A percentile compares a stretch with the other conserved stretches of the same genome.
Evolutionary conservation across 805 yeast genomes (phyloP).

Genomic region (Teunomyces atbi): DNA sequence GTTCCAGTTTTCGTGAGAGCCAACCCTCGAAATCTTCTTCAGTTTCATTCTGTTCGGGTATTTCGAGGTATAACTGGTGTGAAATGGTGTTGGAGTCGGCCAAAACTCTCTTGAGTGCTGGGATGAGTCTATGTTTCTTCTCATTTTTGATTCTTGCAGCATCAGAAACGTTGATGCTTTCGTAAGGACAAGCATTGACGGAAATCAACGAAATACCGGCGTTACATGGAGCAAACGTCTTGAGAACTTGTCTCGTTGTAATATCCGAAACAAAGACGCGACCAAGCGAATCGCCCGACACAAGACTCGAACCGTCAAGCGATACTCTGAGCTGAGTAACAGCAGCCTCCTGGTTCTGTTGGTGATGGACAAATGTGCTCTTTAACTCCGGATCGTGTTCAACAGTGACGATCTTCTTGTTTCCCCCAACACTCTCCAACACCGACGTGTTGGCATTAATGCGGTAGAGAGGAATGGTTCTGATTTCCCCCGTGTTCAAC

Average conservation of each 20-base stretch:
- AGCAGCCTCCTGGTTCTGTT: conserved; percentile 14
- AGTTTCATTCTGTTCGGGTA: conserved; percentile 17
- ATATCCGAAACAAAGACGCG: conserved; percentile 66
- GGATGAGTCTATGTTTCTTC: conserved; percentile 49
- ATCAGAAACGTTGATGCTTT: conserved; percentile 17
- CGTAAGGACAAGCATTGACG: conserved; percentile 20
- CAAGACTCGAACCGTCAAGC: conserved; percentile 69
- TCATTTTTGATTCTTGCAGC: conserved; percentile 18
- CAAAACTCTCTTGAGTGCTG: conserved; percentile 62
- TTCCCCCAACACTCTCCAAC: conserved; percentile 62
- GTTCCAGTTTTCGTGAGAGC: conserved; percentile 46
- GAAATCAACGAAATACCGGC: conserved; percentile 33
- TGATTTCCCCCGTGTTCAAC: conserved; percentile 57
- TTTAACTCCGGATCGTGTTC: conserved; percentile 49
- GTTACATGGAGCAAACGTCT: conserved; percentile 47
- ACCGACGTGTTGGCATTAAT: conserved; percentile 35
- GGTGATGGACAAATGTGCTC: conserved; percentile 55
- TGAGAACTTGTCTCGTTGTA: conserved; percentile 64
- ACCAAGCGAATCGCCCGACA: conserved; percentile 77
- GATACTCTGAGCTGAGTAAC: conserved; percentile 60
- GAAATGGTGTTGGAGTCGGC: conserved; percentile 35
- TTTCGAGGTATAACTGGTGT: conserved; percentile 45
- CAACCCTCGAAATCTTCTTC: conserved; percentile 46
- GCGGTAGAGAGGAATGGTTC: conserved; percentile 52
- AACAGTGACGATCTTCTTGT: conserved; percentile 48